Base-by-base conservation (phyloP, 306 rosid species). In the Casuarina glauca region DNA sequence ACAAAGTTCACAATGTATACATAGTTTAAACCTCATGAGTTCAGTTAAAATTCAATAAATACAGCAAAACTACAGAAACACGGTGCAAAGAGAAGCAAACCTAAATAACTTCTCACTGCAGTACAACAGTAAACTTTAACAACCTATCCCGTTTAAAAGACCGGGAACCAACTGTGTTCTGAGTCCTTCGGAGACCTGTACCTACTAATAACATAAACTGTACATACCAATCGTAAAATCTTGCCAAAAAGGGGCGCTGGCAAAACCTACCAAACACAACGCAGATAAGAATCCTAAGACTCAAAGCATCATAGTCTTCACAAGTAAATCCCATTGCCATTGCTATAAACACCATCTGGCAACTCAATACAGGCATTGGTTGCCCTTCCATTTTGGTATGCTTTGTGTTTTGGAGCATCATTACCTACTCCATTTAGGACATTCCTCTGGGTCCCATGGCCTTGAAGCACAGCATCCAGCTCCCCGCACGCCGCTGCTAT, bases 401-500 rank as follows among this genome's bases (percentile, higher is more conserved):
- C 42, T 84, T 80, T 89, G 69, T 49, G 19, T 15, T 76, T 50
- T 57, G 77, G 9, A 51, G 82, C 51, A 38, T 85, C 91, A 60
- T 32, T 84, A 41, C 79, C 84, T 75, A 79, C 86, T 76, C 85
- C 87, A 16, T 82, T 91, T 16, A 44, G 50, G 17, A 70, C 36
- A 32, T 41, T 81, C 75, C 76, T 81, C 68, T 55, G 76, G 70
- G 48, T 85, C 72, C 89, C 86, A n/a, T 69, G 83, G 61, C 76
- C 75, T 42, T 74, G 91, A 45, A 89, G 77, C 35, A 86, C 76
- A 58, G 74, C 80, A 64, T 89, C 96, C 78, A 90, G 72, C 79
- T 89, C 76, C 63, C 97, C 86, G 57, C 98, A 83, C 79, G 97
- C 88, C 16, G 98, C 97, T 64, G 87, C 95, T 50, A 92, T 82